These are phyloP conservation scores for Populus alba DNA, from an alignment of 345 rosid genomes.

Conservation along the genomic window DNA sequence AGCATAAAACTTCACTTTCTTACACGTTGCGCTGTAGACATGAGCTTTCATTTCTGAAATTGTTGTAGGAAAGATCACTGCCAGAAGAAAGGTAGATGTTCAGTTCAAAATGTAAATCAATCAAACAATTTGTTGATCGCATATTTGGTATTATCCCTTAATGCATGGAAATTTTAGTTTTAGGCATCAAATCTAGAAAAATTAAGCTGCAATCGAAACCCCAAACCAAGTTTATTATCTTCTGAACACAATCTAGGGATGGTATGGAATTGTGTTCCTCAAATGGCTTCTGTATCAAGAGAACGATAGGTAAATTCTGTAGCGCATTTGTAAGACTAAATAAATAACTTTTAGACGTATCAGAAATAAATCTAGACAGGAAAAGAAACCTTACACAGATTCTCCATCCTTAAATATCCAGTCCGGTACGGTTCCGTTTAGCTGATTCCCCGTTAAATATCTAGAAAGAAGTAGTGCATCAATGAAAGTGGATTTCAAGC, in stretches of 20 bases:
- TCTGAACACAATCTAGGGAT: too few species aligned
- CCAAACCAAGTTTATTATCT: too few species aligned
- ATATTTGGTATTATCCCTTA: slow-evolving; percentile 12
- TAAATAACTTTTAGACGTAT: too few species aligned
- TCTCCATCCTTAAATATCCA: not conserved
- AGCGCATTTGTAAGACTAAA: too few species aligned
- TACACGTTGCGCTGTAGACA: slow-evolving; percentile 22
- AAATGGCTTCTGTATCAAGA: too few species aligned
- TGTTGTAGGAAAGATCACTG: slow-evolving; percentile 8
- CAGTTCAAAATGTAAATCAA: too few species aligned
- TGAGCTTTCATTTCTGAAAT: not conserved
- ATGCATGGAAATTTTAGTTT: not conserved
- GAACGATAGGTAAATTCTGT: too few species aligned
- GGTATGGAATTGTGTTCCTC: too few species aligned
- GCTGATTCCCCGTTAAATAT: not conserved
- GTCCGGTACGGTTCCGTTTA: not conserved
- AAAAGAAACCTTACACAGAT: slow-evolving; percentile 9
- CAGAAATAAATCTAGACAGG: too few species aligned
- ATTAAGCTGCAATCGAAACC: too few species aligned
- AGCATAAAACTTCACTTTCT: slow-evolving; percentile 3
- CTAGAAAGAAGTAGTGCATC: too few species aligned
- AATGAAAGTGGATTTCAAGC: not conserved
- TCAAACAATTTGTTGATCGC: slow-evolving; percentile 21
- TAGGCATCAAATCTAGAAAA: too few species aligned
- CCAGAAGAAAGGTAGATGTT: not conserved